A percentile compares a stretch with the other conserved stretches of the same genome.
phyloP scores from a whole-genome alignment of 2,329 filamentous ascomycete genomes.

The Metarhizium humberi region DNA sequence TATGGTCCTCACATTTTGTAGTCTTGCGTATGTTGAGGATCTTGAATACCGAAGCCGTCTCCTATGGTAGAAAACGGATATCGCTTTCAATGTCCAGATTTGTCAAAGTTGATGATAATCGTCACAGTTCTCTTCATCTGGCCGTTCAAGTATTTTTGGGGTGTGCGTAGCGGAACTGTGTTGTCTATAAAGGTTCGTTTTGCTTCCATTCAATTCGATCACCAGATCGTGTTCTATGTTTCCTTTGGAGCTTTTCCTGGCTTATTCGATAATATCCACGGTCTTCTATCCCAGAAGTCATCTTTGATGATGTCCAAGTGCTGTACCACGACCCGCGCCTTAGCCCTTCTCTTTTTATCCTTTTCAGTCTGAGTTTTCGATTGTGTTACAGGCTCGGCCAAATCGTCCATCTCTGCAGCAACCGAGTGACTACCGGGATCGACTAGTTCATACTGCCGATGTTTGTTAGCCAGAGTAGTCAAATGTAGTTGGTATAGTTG shows the following conservation, averaged over 20 bases:
- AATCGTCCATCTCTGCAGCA: constrained; percentile 34
- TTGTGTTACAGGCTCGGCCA: constrained; percentile 44
- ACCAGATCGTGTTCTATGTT: constrained; percentile 21
- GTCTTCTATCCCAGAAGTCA: constrained; percentile 81
- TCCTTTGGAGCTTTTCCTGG: constrained; percentile 62
- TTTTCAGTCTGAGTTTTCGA: constrained; percentile 79
- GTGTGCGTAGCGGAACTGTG: neutral
- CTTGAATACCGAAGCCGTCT: too few species aligned
- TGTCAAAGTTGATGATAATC: neutral
- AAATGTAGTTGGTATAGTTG: neutral
- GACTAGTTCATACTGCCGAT: constrained; percentile 58
- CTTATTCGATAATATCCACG: constrained; percentile 73
- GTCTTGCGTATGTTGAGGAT: too few species aligned
- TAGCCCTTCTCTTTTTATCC: constrained; percentile 69
- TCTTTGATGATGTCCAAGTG: constrained; percentile 94
- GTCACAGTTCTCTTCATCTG: neutral
- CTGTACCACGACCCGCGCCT: constrained; percentile 71
- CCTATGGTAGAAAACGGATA: too few species aligned
- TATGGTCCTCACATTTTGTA: too few species aligned
- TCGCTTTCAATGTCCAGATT: neutral
- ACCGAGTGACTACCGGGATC: constrained; percentile 43
- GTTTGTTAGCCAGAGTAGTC: neutral
- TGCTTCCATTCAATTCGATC: neutral
- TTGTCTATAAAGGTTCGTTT: neutral
- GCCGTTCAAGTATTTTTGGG: neutral